A percentile compares a stretch with the other conserved stretches of the same genome.
Evolutionary conservation across 495 filamentous ascomycete genomes (phyloP).

Genomic region (Bryoglossum gracile): DNA sequence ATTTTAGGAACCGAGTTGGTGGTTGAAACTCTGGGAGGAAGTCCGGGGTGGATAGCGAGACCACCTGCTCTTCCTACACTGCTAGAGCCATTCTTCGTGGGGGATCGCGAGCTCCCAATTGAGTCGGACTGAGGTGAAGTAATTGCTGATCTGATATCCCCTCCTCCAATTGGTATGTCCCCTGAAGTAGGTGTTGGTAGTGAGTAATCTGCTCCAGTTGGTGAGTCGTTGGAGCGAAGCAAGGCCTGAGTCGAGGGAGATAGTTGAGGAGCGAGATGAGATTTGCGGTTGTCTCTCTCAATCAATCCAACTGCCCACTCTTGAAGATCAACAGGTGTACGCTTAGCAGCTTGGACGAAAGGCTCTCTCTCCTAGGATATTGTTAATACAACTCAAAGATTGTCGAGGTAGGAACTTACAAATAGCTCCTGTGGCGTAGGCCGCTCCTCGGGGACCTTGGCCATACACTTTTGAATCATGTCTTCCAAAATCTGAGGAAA

Average conservation of each 20-base stretch:
- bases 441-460: slow-evolving; percentile 77
- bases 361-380: slow-evolving; percentile 70
- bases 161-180: slow-evolving; percentile 57
- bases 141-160: slow-evolving; percentile 30
- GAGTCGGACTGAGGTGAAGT: slow-evolving; percentile 24
- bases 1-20: slow-evolving; percentile 36
- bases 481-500: slow-evolving; percentile 93
- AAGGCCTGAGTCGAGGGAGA: slow-evolving; percentile 52
- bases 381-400: not conserved
- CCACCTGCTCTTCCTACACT: slow-evolving; percentile 35
- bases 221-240: slow-evolving; percentile 46
- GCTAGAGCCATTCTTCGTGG: slow-evolving; percentile 31
- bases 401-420: slow-evolving; percentile 34
- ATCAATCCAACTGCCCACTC: slow-evolving; percentile 88
- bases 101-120: slow-evolving; percentile 13
- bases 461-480: slow-evolving; percentile 91
- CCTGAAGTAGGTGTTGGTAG: slow-evolving; percentile 54
- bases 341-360: slow-evolving; percentile 90
- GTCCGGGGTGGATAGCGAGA: slow-evolving; percentile 41
- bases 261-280: slow-evolving; percentile 67
- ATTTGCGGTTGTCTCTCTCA: slow-evolving; percentile 85
- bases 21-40: slow-evolving; percentile 40
- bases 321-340: slow-evolving; percentile 83
- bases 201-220: slow-evolving; percentile 31
- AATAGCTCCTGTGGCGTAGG: slow-evolving; percentile 87